Percentiles rank a stretch among this genome's conserved stretches.
phyloP scores from a whole-genome alignment of 768 basidiomycete species.

The Basidioascus undulatus region DNA sequence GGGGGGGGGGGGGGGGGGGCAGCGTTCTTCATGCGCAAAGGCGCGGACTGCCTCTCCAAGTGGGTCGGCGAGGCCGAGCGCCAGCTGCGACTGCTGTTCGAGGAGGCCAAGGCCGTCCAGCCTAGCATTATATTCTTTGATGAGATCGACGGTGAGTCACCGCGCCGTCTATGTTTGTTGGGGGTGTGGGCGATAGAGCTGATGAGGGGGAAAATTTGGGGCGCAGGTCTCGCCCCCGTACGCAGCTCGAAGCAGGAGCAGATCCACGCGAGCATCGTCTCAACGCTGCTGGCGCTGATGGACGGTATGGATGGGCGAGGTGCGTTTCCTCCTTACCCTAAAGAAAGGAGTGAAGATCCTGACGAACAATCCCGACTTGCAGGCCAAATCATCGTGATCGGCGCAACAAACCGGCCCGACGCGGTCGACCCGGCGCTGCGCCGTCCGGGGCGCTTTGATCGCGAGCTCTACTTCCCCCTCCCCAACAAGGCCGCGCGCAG shows the following conservation, averaged over 20 bases:
- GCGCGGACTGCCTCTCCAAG: slow-evolving; percentile 89
- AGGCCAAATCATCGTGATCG: slow-evolving; percentile 86
- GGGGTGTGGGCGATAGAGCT: not conserved
- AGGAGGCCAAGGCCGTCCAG: slow-evolving; percentile 75
- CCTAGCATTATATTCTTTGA: slow-evolving; percentile 99
- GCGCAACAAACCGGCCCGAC: slow-evolving; percentile 91
- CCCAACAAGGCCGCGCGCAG: slow-evolving; percentile 63
- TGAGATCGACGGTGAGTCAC: slow-evolving; percentile 62
- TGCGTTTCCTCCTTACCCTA: slow-evolving; percentile 4
- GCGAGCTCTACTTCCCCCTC: slow-evolving; percentile 92
- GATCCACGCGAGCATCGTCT: slow-evolving; percentile 93
- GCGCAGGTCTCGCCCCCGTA: slow-evolving; percentile 55
- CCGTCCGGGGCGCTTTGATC: slow-evolving; percentile 81
- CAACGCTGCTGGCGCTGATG: slow-evolving; percentile 86
- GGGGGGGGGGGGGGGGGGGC: too few species aligned
- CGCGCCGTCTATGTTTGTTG: not conserved
- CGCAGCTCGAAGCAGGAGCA: slow-evolving; percentile 98
- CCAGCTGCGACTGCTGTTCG: slow-evolving; percentile 78
- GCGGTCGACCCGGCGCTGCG: slow-evolving; percentile 91
- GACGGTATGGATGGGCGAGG: slow-evolving; percentile 96
- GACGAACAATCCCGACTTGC: not conserved
- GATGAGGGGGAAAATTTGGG: not conserved
- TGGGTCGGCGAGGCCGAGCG: slow-evolving; percentile 99
- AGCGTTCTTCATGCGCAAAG: slow-evolving; percentile 99
- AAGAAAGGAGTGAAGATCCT: not conserved